A percentile compares a stretch with the other conserved stretches of the same genome.
Conservation (phyloP, 2,329 filamentous ascomycete species). For the Aspergillus neoniger region DNA sequence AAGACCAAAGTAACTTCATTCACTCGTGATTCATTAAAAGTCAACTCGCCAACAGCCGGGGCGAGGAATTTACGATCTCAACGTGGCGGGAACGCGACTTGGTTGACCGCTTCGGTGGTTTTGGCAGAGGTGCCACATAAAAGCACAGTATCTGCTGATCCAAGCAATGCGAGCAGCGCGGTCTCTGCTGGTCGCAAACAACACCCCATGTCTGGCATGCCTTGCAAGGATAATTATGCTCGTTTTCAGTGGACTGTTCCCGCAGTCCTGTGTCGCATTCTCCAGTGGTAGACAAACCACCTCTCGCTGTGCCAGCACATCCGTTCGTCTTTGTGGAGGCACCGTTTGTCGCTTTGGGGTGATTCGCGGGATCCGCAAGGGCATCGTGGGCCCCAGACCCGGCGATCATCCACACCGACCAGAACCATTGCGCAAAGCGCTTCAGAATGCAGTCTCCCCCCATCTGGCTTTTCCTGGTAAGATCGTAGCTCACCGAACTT, state of each 20-base stretch:
- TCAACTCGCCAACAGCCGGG: neutral
- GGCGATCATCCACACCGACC: slow-evolving; percentile 16
- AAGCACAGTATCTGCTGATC: slow-evolving; percentile 38
- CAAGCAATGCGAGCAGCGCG: slow-evolving; percentile 35
- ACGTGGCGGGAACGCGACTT: slow-evolving; percentile 4
- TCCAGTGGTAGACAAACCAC: neutral
- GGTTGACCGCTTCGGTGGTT: slow-evolving; percentile 21
- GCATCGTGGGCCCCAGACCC: neutral
- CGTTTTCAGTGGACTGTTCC: neutral
- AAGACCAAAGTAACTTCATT: neutral
- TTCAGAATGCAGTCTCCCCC: slow-evolving; percentile 11
- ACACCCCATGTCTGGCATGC: slow-evolving; percentile 32
- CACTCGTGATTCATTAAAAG: neutral
- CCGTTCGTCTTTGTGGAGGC: neutral
- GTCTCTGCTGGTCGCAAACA: slow-evolving; percentile 30
- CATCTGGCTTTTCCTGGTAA: slow-evolving; percentile 2
- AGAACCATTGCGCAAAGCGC: slow-evolving; percentile 23
- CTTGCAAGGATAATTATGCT: slow-evolving; percentile 23
- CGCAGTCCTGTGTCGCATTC: neutral
- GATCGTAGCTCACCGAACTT: slow-evolving; percentile 2
- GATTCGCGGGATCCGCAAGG: slow-evolving; percentile 1
- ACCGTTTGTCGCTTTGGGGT: neutral
- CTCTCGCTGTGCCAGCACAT: neutral
- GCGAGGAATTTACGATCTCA: neutral
- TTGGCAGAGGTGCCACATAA: slow-evolving; percentile 31